Base-by-base conservation (phyloP, 768 basidiomycete species). In the Tulasnella sp. region DNA sequence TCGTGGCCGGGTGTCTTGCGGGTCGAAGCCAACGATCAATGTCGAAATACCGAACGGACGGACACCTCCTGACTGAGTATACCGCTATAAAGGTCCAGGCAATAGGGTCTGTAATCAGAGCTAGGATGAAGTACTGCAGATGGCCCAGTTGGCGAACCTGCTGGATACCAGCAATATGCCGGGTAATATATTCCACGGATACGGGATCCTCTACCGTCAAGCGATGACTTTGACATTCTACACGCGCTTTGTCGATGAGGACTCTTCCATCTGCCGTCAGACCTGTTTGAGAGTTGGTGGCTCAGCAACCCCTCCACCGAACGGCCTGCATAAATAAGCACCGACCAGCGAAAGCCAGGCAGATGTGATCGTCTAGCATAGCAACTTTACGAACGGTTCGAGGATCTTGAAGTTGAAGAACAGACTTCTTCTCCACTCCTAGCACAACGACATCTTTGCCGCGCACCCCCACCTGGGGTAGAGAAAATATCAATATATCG, bases 31-130 rank as follows among this genome's bases (percentile, higher is more conserved):
- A 75, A 98, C 88, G 75, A 99, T 91, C 66, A 99, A 86, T 11
- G 95, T 98, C 16, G 96, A 95, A 77, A 98, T 95, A 76, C 97
- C 97, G 78, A 99, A 99, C 34, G 97, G 97, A 72, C 97, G 87
- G 67, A 97, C 95, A 84, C 97, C 97, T 75, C 97, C 97, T 12
- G 95, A 97, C 85, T 99, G 97, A 16, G 97, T 98, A 82, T 98
- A 98, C 80, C 88, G 87, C 94, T 96, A 77, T 62, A 1, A 2
- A 40, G 19, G 22, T 47, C 47, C 11, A 35, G 19, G n/a, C 17
- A 36, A 39, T 3, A 59, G 29, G 26, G n/a, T n/a, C n/a, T 34
- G 35, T 32, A 41, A n/a, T 26, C 37, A 64, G 39, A 14, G 17
- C 12, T 17, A 14, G 11, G 16, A 17, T 12, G 2, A 59, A 26